Conservation (phyloP, 345 rosid species). For the Syzygium grande region DNA sequence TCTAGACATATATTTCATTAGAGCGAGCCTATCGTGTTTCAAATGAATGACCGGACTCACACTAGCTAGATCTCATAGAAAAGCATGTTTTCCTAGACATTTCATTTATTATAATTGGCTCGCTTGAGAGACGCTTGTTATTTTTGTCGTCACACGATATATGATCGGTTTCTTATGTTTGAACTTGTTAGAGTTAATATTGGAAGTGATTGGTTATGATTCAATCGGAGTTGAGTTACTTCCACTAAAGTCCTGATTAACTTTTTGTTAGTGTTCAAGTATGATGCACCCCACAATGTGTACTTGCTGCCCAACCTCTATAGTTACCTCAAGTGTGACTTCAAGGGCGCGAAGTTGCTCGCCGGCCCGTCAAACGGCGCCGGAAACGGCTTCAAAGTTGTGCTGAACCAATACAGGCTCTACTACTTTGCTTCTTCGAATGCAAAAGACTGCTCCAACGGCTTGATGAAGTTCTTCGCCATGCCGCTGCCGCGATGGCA, state of each 20-base stretch:
- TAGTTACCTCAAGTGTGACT: conserved; percentile 12
- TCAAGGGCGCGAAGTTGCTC: conserved; percentile 5
- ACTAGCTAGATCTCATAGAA: not conserved
- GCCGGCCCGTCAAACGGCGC: conserved; percentile 5
- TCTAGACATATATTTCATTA: not conserved
- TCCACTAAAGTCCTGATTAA: not conserved
- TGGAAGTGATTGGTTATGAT: not conserved
- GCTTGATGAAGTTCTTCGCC: conserved; percentile 15
- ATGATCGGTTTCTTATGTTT: not conserved
- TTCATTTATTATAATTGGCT: not conserved
- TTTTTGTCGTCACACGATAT: not conserved
- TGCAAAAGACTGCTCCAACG: conserved; percentile 1
- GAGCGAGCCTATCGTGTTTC: not conserved
- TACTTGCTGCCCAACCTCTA: conserved; percentile 10
- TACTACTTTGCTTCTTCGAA: conserved; percentile 12
- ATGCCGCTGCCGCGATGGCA: conserved; percentile 6
- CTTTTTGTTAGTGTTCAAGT: conserved; percentile 15
- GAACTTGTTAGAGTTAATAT: not conserved
- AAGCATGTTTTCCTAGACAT: not conserved
- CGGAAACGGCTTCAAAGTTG: conserved; percentile 5
- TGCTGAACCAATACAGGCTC: conserved; percentile 9
- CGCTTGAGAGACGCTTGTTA: not conserved
- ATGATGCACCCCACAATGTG: conserved; percentile 8
- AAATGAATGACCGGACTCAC: not conserved
- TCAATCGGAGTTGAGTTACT: not conserved